Conservation (phyloP, 2,329 filamentous ascomycete species). For the Diaporthe australafricana region DNA sequence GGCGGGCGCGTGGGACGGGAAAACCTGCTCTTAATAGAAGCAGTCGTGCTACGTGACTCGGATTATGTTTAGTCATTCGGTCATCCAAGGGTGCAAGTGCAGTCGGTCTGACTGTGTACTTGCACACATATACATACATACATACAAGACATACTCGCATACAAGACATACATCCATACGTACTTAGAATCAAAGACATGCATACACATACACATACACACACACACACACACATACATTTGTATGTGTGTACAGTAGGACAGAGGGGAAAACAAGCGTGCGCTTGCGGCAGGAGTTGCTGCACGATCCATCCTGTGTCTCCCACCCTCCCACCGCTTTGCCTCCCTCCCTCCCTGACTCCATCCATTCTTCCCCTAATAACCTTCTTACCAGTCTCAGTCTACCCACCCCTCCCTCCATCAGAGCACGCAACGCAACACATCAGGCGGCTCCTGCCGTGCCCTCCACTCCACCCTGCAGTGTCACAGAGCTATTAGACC, state of each 20-base stretch:
- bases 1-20: no score
- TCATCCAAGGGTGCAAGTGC: neutral
- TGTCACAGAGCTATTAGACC: constrained; percentile 2
- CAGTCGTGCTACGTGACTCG: constrained; percentile 4
- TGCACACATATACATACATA: neutral
- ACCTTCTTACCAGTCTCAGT: no score
- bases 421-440: neutral
- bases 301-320: neutral
- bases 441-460: constrained; percentile 11
- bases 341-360: neutral
- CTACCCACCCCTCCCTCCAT: neutral
- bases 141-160: neutral
- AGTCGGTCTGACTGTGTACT: neutral
- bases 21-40: constrained; percentile 14
- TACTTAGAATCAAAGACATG: neutral
- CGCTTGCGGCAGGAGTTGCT: constrained; percentile 6
- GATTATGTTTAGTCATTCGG: constrained; percentile 11
- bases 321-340: neutral
- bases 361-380: neutral
- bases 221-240: neutral
- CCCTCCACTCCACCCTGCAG: neutral
- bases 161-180: neutral
- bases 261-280: neutral
- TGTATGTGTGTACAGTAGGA: neutral
- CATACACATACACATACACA: neutral